Conservation (phyloP, 805 yeast genomes). For the Suhomyces prunicola region DNA sequence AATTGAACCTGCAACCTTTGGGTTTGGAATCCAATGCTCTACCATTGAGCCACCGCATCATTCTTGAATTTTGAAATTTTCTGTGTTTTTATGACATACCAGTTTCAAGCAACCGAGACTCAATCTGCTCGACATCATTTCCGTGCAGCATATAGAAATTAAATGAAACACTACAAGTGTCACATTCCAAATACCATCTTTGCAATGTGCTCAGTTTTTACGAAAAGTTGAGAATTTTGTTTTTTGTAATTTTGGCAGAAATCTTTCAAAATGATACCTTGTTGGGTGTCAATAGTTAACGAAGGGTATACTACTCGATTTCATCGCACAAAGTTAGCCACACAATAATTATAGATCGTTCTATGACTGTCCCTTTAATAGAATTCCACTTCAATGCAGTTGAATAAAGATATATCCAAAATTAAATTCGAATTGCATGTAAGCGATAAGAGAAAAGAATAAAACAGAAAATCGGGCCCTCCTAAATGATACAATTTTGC, state of each 20-base stretch:
- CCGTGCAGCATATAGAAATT: too few relatives aligned
- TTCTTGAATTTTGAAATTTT: conserved; percentile 25
- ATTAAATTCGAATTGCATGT: too few relatives aligned
- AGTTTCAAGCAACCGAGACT: too few relatives aligned
- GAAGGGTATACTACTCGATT: too few relatives aligned
- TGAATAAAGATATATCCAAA: too few relatives aligned
- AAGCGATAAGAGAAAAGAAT: background rate
- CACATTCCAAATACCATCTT: too few relatives aligned
- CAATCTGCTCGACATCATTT: too few relatives aligned
- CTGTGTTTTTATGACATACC: conserved; percentile 18
- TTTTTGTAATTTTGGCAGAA: too few relatives aligned
- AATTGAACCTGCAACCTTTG: conserved; percentile 22
- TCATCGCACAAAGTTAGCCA: background rate
- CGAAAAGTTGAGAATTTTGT: background rate
- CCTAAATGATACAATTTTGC: background rate
- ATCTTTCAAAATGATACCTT: too few relatives aligned
- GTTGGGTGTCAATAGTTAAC: too few relatives aligned
- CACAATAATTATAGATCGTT: background rate
- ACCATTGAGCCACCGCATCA: conserved; percentile 24
- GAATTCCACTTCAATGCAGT: background rate
- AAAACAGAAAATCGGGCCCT: background rate
- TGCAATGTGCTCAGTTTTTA: conserved; percentile 23
- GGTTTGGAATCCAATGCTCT: conserved; percentile 20
- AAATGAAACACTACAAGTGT: too few relatives aligned
- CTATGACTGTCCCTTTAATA: background rate